Base-by-base conservation (phyloP, 768 basidiomycete species). In the Collybia sordida region DNA sequence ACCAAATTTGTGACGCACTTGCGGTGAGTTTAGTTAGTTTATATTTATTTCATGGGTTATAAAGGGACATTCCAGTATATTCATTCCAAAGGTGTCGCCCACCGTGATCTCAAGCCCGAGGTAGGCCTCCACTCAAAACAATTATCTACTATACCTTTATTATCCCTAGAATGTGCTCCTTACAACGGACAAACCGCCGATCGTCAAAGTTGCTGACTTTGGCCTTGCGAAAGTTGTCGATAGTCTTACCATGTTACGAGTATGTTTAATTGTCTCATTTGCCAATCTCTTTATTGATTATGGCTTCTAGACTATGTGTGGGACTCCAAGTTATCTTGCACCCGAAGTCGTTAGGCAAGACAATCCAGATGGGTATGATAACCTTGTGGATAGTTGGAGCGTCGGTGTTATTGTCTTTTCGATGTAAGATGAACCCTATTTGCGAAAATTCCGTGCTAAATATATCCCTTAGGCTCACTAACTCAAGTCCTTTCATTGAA, bases 371-470 rank as follows among this genome's bases (percentile, higher is more conserved):
- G 95, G 94, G 2, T 98, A 99, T 61, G 86, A 88, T 60, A 81
- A 86, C 50, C 72, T 88, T 17, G 97, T 98, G 43, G 97, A 99
- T 63, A 93, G 91, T 54, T 99, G 94, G 94, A 95, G 92, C 40
- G 82, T 94, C 9, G 96, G 97, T 5, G 93, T 97, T 18, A 97
- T 98, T 46, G 81, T 98, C 1, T 98, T 88, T 60, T 87, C 87
- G 19, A 94, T 93, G 94, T 93, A 60, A 38, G 14, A 11, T 43
- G 22, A 40, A 24, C 42, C 53, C 11, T 27, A 37, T 17, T 45
- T 21, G 39, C 19, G 34, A 4, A 38, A 34, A 24, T 38, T 43
- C 31, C 45, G 35, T 42, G 43, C 50, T 49, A 47, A 63, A 49
- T 51, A 36, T 19, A 37, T 4, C 19, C 42, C 45, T 47, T 38